Percentiles rank a stretch among this genome's conserved stretches.
Conservation (phyloP, 495 filamentous ascomycete species). For the Xylaria palmicola region DNA sequence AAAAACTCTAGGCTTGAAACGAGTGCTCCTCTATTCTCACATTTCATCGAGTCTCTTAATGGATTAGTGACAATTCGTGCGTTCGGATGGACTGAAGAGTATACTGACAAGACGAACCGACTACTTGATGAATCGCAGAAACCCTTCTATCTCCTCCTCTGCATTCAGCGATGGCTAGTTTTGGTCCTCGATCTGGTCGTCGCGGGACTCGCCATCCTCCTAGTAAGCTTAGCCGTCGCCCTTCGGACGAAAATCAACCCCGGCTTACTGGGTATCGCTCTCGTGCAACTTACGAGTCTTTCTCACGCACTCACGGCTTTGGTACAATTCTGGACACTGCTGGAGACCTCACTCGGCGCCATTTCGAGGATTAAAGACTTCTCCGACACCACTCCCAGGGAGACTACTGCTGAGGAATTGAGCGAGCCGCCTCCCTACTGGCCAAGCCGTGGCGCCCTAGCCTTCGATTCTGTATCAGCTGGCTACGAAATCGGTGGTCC, state of each 20-base stretch:
- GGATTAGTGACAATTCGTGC: constrained; percentile 54
- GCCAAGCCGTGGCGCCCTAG: constrained; percentile 22
- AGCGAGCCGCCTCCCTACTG: constrained; percentile 16
- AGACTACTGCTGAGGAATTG: constrained; percentile 20
- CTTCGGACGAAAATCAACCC: constrained; percentile 29
- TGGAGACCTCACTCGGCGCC: constrained; percentile 47
- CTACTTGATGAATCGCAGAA: constrained; percentile 56
- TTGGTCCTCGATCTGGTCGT: constrained; percentile 52
- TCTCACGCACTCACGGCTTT: constrained; percentile 17
- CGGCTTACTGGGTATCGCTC: constrained; percentile 20
- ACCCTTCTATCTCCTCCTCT: constrained; percentile 59
- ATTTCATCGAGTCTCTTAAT: constrained; percentile 49
- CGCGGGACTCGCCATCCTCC: constrained; percentile 47
- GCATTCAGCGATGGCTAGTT: constrained; percentile 55
- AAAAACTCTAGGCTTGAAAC: constrained; percentile 1
- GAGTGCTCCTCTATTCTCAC: constrained; percentile 30
- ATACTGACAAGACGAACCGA: constrained; percentile 43
- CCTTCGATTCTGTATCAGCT: constrained; percentile 18
- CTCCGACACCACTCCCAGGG: constrained; percentile 9
- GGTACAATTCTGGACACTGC: constrained; percentile 32
- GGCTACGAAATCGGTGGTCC: constrained; percentile 7
- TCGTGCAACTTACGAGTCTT: constrained; percentile 20
- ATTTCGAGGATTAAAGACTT: constrained; percentile 38
- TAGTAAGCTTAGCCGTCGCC: constrained; percentile 48
- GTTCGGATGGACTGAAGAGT: constrained; percentile 53